Conservation (phyloP, 371 early-diverging fungal genomes). For the Mucor racemosus region DNA sequence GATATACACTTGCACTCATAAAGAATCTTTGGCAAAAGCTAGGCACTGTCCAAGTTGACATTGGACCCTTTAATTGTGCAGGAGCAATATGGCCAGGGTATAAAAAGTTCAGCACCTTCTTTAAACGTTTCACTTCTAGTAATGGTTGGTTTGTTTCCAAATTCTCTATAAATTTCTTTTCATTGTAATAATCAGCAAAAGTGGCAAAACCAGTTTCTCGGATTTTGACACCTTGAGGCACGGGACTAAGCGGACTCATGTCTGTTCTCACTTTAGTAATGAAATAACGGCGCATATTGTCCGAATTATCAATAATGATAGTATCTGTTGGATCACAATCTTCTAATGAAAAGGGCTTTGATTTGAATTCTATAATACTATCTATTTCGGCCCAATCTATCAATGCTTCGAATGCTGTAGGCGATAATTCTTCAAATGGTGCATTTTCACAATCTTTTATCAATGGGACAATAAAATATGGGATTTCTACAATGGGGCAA, state of each 20-base stretch:
- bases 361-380: slow-evolving; percentile 18
- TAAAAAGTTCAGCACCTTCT: slow-evolving; percentile 58
- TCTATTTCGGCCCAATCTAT: slow-evolving; percentile 68
- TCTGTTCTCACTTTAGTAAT: slow-evolving; percentile 52
- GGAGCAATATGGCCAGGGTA: slow-evolving; percentile 34
- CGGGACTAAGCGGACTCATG: slow-evolving; percentile 41
- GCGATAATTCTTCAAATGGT: slow-evolving; percentile 11
- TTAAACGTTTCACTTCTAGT: slow-evolving; percentile 47
- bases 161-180: slow-evolving; percentile 23
- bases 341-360: slow-evolving; percentile 14
- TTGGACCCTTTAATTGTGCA: slow-evolving; percentile 30
- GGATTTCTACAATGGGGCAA: slow-evolving; percentile 57
- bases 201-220: slow-evolving; percentile 48
- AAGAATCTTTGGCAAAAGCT: slow-evolving; percentile 58
- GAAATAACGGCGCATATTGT: slow-evolving; percentile 64
- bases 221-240: slow-evolving; percentile 32
- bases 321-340: slow-evolving; percentile 33
- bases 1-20: slow-evolving; percentile 59
- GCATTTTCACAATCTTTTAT: slow-evolving; percentile 19
- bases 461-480: slow-evolving; percentile 65
- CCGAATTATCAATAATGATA: slow-evolving; percentile 59
- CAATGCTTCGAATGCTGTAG: slow-evolving; percentile 5
- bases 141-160: slow-evolving; percentile 51
- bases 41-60: slow-evolving; percentile 57
- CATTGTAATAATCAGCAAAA: slow-evolving; percentile 59